Evolutionary conservation across 495 filamentous ascomycete species (phyloP).

Genomic region (Ascobolus immersus): DNA sequence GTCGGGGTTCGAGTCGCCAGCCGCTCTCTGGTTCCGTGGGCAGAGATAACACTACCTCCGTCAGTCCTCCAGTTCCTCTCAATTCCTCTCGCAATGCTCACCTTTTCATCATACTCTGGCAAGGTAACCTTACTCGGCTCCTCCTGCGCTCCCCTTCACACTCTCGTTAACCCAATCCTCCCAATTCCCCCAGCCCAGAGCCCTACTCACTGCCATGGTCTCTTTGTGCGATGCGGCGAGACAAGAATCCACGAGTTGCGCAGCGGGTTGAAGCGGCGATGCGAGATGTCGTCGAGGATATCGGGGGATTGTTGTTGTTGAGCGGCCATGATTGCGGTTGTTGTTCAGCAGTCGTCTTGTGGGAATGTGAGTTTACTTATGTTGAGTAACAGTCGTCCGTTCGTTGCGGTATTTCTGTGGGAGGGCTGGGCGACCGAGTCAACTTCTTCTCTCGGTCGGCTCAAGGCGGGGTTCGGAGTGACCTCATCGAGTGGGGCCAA

Average conservation of each 20-base stretch:
- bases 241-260: conserved; percentile 76
- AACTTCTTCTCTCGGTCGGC: too few species aligned
- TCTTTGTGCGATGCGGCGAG: conserved; percentile 83
- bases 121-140: conserved; percentile 47
- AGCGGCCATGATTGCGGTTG: too few species aligned
- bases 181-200: neutral
- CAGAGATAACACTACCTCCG: conserved; percentile 62
- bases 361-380: too few species aligned
- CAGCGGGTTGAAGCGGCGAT: conserved; percentile 79
- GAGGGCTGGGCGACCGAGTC: too few species aligned
- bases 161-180: conserved; percentile 1
- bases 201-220: conserved; percentile 81
- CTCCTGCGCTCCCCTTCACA: conserved; percentile 65
- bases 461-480: too few species aligned
- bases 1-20: conserved; percentile 65
- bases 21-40: conserved; percentile 74
- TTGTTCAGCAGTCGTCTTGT: too few species aligned
- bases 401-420: too few species aligned
- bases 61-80: neutral
- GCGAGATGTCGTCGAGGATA: conserved; percentile 89
- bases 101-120: conserved; percentile 54
- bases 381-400: too few species aligned
- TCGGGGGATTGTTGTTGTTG: too few species aligned
- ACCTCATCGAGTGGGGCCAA: too few species aligned
- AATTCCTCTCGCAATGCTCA: conserved; percentile 12